phyloP scores from a whole-genome alignment of 208 protist species.

The Entamoeba dispar region DNA sequence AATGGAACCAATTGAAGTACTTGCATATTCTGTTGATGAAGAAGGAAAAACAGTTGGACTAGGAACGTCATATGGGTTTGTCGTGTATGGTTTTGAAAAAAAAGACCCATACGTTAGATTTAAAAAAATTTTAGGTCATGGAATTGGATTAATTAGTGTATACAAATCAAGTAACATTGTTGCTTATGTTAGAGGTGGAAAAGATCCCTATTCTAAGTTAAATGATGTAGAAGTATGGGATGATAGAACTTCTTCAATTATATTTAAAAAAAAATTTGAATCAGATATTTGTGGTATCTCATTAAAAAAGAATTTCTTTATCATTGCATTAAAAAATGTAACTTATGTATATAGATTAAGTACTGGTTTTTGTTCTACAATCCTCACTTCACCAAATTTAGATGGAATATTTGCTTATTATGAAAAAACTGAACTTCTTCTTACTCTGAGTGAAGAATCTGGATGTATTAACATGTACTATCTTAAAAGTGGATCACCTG shows the following conservation, averaged over 20 bases:
- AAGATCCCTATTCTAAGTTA: neutral
- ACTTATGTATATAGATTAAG: neutral
- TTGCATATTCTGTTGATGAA: neutral
- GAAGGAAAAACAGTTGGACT: neutral
- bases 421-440: neutral
- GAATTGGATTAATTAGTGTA: neutral
- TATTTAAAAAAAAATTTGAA: neutral
- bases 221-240: neutral
- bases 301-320: neutral
- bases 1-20: neutral
- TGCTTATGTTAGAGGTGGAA: neutral
- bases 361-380: neutral
- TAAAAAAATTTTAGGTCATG: neutral
- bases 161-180: neutral
- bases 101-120: neutral
- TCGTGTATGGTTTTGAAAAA: neutral
- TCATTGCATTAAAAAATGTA: neutral
- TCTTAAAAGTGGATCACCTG: neutral
- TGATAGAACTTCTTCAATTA: neutral
- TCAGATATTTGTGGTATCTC: neutral
- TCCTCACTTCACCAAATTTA: neutral
- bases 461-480: neutral
- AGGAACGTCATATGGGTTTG: neutral
- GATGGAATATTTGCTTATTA: neutral
- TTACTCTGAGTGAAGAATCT: neutral